Base-by-base conservation (phyloP, 108 stramenopile genomes). In the Fistulifera pelliculosa region DNA sequence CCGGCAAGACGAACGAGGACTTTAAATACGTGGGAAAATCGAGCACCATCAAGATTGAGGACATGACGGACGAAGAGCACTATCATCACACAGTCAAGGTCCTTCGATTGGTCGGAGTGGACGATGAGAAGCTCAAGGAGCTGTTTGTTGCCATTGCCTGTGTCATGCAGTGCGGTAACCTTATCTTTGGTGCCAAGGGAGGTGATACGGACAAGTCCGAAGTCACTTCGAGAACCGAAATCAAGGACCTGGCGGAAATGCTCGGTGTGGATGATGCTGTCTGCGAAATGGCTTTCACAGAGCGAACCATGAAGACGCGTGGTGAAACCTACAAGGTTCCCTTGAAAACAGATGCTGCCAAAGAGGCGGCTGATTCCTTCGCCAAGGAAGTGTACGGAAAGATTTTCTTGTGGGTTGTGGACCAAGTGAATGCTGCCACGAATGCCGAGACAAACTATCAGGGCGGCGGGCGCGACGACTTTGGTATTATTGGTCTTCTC, bases 331-430 rank as follows among this genome's bases (percentile, higher is more conserved):
- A 87, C 70, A 83, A 76, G 45, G 89, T 87, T 2, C 83, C 80
- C 22, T 72, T 90, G 35, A 83, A 76, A 45, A 47, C 49, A 11
- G 78, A 71, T 25, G 66, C 76, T 50, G 84, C 94, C 27, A 75
- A 65, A 45, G 90, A 93, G 45, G 84, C 82, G 0, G 69, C 90
- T 21, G 94, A 97, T 75, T 93, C 96, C 24, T 77, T 98, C 43
- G 94, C 94, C 21, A 98, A 98, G 81, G 93, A 85, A 38, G 72
- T 94, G 47, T 94, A 94, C 63, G 69, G 74, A 17, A 69, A 77
- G 44, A 40, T 78, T 7, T 95, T 95, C 52, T 68, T 81, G 58
- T 89, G 85, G 78, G 68, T 95, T 35, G 91, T 95, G 23, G 57
- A 68, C n/a, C 52, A 69, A 27, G 81, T 95, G 58, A 95, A 95